Base-by-base conservation (phyloP, 257 asterid species). In the Penstemon barbatus region DNA sequence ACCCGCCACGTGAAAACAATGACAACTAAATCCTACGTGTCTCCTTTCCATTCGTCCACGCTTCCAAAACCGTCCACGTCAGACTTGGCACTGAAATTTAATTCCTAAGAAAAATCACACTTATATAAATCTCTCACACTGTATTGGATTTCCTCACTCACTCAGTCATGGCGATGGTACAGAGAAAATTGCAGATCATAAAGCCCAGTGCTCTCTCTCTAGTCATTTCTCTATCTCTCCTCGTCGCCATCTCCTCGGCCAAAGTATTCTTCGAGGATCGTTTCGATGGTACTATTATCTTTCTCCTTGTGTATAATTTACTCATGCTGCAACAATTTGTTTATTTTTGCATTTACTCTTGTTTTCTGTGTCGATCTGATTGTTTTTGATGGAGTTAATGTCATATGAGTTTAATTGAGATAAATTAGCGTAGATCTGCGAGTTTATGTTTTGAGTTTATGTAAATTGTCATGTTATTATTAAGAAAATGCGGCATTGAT, bases 241-340 rank as follows among this genome's bases (percentile, higher is more conserved):
- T 87, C 13, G 57, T 90, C 54, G 83, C 83, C 46, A 52, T 74
- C 51, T 76, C 89, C 33, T 83, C 96, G 0, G 97, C 96, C 8
- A 78, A 74, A 63, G 90, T 90, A 5, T 76, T 93, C 83, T 93
- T 90, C 77, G 96, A 93, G 84, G 99, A 93, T 71, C 93, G 95
- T 11, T 93, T 93, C 52, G 76, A 83, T 18, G 99, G 99, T 93
- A 84, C 12, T 4, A 11, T 55, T 33, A 33, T 55, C 50, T 40
- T 55, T 71, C 13, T 46, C 11, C 33, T 6, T 44, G 33, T 0
- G 39, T 59, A 38, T 38, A 25, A 41, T 40, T 42, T 37, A 7
- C 53, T 44, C 5, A 42, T 36, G 33, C 6, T 46, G 40, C 70
- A 42, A 7, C 0, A 48, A 41, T 66, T 10, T 74, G 63, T 33